Percentiles rank a stretch among this genome's conserved stretches.
These are phyloP conservation scores for Dillenia suffruticosa DNA, from an alignment of 164 flowering plant genomes.

Conservation along the genomic window DNA sequence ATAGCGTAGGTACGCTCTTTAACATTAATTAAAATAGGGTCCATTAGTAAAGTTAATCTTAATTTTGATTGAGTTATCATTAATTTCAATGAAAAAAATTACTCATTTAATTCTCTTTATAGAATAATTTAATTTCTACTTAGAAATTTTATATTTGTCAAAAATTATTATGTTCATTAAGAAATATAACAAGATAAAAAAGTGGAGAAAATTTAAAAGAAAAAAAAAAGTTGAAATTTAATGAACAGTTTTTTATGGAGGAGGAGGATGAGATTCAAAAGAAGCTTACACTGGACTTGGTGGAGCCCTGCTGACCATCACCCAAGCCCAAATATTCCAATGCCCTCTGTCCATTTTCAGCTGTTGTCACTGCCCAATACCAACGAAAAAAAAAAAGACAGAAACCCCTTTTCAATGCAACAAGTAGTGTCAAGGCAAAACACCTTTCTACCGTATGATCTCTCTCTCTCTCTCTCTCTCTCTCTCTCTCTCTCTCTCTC, in stretches of 20 bases:
- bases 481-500: no score
- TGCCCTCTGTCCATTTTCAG: constrained; percentile 60
- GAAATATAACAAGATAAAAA: neutral
- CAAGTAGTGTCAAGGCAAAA: neutral
- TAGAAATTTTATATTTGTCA: no score
- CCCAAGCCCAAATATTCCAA: constrained; percentile 61
- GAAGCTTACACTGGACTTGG: constrained; percentile 12
- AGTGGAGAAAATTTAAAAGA: neutral
- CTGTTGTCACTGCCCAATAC: constrained; percentile 55
- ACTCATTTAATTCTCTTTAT: no score
- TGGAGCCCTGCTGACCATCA: constrained; percentile 18
- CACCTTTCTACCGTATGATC: neutral
- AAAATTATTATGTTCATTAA: no score
- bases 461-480: no score
- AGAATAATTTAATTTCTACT: no score
- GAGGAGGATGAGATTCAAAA: neutral
- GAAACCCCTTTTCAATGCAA: neutral
- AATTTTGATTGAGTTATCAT: no score
- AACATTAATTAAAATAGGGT: no score
- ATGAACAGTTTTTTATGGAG: neutral
- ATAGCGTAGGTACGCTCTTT: no score
- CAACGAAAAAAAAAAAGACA: constrained; percentile 1
- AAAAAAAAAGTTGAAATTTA: neutral
- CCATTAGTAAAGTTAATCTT: no score
- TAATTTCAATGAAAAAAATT: no score